These are phyloP conservation scores for Ceriops tagal DNA, from an alignment of 345 rosid species.

Conservation along the genomic window DNA sequence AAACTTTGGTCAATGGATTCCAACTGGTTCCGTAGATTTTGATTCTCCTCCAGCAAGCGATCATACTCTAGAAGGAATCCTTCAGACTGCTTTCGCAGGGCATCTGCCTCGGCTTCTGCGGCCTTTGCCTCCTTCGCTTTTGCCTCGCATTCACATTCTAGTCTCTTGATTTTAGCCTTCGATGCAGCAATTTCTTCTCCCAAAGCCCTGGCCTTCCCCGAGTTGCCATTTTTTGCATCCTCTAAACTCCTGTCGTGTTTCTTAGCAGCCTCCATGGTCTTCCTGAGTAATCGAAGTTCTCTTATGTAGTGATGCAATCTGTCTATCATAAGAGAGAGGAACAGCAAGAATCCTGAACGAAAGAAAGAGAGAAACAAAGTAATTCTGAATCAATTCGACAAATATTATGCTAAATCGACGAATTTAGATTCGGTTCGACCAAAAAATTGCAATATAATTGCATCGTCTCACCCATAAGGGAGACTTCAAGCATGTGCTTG, in stretches of 20 bases:
- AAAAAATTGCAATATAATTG: background rate
- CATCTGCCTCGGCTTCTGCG: constrained; percentile 56
- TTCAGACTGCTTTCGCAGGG: constrained; percentile 67
- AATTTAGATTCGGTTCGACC: too few relatives aligned
- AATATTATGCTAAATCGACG: too few relatives aligned
- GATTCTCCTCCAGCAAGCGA: constrained; percentile 69
- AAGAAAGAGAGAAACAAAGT: background rate
- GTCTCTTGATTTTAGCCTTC: constrained; percentile 41
- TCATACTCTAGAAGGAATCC: constrained; percentile 67
- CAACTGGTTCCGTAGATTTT: constrained; percentile 56
- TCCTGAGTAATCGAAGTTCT: constrained; percentile 67
- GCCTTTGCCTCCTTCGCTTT: constrained; percentile 53
- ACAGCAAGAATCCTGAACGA: constrained; percentile 65
- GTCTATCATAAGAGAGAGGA: constrained; percentile 79
- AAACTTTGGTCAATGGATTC: constrained; percentile 41
- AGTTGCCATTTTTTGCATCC: constrained; percentile 45
- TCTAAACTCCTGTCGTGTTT: constrained; percentile 59
- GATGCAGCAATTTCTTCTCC: constrained; percentile 44
- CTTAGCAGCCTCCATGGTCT: constrained; percentile 73
- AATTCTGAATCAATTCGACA: background rate
- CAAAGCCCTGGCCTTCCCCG: constrained; percentile 43
- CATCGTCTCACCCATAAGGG: constrained; percentile 20
- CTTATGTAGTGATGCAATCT: constrained; percentile 83
- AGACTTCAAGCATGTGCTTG: constrained; percentile 69
- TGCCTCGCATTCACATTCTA: constrained; percentile 48